Percentiles rank a stretch among this genome's conserved stretches.
Evolutionary conservation across 2,329 filamentous ascomycete species (phyloP).

Genomic region (Tolypocladium guangdongense): DNA sequence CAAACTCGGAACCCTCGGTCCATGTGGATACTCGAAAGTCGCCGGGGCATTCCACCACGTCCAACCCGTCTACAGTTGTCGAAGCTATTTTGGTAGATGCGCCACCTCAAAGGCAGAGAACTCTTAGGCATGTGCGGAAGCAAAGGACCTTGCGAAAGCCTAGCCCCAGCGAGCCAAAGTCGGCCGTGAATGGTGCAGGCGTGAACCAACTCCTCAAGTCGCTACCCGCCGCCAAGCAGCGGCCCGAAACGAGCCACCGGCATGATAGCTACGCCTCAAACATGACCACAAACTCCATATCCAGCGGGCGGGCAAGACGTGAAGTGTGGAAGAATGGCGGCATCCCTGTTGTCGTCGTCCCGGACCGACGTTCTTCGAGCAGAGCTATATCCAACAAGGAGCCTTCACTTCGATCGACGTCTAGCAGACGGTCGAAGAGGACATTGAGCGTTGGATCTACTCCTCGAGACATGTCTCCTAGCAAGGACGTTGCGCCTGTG

Average conservation of each 20-base stretch:
- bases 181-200: slow-evolving; percentile 4
- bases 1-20: slow-evolving; percentile 27
- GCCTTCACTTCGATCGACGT: slow-evolving; percentile 50
- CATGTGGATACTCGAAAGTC: slow-evolving; percentile 35
- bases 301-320: slow-evolving; percentile 43
- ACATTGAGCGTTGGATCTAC: slow-evolving; percentile 42
- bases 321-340: slow-evolving; percentile 48
- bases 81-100: slow-evolving; percentile 47
- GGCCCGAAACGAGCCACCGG: slow-evolving; percentile 15
- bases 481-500: slow-evolving; percentile 29
- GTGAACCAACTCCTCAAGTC: slow-evolving; percentile 13
- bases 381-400: slow-evolving; percentile 38
- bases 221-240: slow-evolving; percentile 14
- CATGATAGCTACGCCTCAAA: slow-evolving; percentile 39
- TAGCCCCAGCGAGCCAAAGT: slow-evolving; percentile 6
- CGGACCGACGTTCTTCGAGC: slow-evolving; percentile 43
- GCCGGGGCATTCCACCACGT: slow-evolving; percentile 44
- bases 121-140: slow-evolving; percentile 51
- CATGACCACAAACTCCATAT: slow-evolving; percentile 35
- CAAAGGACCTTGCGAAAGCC: slow-evolving; percentile 39
- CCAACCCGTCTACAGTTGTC: slow-evolving; percentile 43
- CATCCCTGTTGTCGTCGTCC: slow-evolving; percentile 53
- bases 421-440: slow-evolving; percentile 43
- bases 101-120: slow-evolving; percentile 34
- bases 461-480: slow-evolving; percentile 29